These are phyloP conservation scores for Cicer judaicum DNA, from an alignment of 306 rosid species.

Conservation along the genomic window DNA sequence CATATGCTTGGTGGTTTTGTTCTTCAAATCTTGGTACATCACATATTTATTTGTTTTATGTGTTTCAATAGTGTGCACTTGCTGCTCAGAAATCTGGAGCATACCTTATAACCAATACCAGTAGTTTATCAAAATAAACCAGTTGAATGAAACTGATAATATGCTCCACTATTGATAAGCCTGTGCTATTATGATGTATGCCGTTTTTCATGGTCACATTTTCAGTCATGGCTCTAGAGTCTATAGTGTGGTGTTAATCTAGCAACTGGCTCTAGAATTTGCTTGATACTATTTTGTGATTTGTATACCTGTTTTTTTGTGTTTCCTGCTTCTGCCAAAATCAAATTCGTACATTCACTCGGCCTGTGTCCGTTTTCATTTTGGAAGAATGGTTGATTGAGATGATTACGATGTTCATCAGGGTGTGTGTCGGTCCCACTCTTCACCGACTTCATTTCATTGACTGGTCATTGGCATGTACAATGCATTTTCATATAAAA, in stretches of 20 bases:
- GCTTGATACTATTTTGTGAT: no score
- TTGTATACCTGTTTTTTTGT: no score
- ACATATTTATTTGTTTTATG: neutral
- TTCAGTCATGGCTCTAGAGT: slow-evolving; percentile 3
- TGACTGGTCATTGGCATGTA: neutral
- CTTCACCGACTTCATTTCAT: neutral
- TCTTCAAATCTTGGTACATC: neutral
- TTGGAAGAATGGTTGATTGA: slow-evolving; percentile 26
- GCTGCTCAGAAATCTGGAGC: slow-evolving; percentile 31
- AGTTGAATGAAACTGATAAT: neutral
- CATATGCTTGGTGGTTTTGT: neutral
- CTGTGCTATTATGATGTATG: neutral
- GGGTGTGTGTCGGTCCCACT: neutral
- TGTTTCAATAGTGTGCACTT: slow-evolving; percentile 38
- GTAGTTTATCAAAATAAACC: slow-evolving; percentile 6
- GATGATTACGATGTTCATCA: slow-evolving; percentile 2
- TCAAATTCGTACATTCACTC: neutral
- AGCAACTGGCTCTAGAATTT: no score
- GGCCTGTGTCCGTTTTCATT: neutral
- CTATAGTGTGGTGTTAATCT: neutral
- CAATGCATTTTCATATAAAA: neutral
- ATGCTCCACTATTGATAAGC: slow-evolving; percentile 6
- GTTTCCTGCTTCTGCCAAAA: no score
- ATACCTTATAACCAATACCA: slow-evolving; percentile 11
- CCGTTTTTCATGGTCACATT: neutral